Conservation (phyloP, 345 rosid species). For the Populus alba region DNA sequence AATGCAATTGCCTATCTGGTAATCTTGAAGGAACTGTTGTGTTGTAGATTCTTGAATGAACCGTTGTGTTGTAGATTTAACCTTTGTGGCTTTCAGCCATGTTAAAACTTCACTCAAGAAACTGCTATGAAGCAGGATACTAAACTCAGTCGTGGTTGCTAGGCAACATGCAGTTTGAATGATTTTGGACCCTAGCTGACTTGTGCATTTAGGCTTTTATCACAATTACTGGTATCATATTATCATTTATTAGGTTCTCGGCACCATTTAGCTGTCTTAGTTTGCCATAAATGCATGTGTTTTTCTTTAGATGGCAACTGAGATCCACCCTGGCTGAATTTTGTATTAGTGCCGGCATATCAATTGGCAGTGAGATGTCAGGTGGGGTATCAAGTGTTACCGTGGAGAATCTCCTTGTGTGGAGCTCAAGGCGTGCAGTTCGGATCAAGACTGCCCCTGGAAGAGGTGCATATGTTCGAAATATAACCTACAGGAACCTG, state of each 20-base stretch:
- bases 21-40: not conserved
- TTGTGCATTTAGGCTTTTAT: not conserved
- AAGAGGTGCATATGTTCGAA: conserved; percentile 77
- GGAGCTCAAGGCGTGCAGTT: conserved; percentile 93
- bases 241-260: not conserved
- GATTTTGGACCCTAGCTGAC: not conserved
- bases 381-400: conserved; percentile 93
- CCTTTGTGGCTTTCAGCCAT: not conserved
- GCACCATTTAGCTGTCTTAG: not conserved
- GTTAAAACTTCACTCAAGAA: not conserved
- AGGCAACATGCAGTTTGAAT: not conserved
- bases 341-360: conserved; percentile 83
- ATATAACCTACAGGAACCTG: conserved; percentile 65
- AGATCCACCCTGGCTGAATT: conserved; percentile 21
- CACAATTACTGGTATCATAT: not conserved
- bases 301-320: conserved; percentile 8
- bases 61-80: not conserved
- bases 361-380: conserved; percentile 99
- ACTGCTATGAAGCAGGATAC: not conserved
- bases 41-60: not conserved
- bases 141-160: not conserved
- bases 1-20: not conserved
- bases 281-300: not conserved
- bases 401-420: conserved; percentile 68
- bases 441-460: conserved; percentile 96